phyloP scores from a whole-genome alignment of 2,329 filamentous ascomycete species.

The Cucurbitaria berberidis region DNA sequence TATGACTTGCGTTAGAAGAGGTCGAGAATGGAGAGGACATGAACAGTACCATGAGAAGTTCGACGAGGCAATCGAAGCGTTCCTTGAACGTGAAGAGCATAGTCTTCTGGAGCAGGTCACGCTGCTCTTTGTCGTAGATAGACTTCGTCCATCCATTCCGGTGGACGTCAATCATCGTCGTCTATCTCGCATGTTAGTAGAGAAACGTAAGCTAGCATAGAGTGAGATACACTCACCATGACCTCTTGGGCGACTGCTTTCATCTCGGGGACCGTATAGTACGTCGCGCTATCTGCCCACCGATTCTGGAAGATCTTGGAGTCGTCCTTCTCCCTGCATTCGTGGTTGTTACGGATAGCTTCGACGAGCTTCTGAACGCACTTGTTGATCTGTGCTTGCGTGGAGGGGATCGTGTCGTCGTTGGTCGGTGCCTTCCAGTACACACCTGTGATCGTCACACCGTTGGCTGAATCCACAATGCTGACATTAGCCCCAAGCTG shows the following conservation, averaged over 20 bases:
- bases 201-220: background rate
- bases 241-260: constrained; percentile 5
- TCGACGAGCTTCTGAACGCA: background rate
- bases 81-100: constrained; percentile 17
- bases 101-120: constrained; percentile 8
- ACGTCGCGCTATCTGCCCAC: constrained; percentile 3
- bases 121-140: constrained; percentile 9
- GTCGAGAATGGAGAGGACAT: background rate
- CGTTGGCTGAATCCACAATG: background rate
- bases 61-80: constrained; percentile 8
- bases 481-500: constrained; percentile 1
- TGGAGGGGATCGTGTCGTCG: constrained; percentile 2
- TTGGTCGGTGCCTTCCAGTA: constrained; percentile 5
- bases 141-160: constrained; percentile 11
- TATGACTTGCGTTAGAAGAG: background rate
- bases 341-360: constrained; percentile 11
- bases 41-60: constrained; percentile 13
- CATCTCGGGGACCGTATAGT: constrained; percentile 3
- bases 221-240: constrained; percentile 2
- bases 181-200: constrained; percentile 1
- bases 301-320: constrained; percentile 3
- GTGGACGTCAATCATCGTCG: constrained; percentile 9
- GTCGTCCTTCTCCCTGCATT: constrained; percentile 2
- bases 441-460: constrained; percentile 1
- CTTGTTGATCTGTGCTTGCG: background rate